Evolutionary conservation across 75 land plant genomes (phyloP).

Genomic region (Picea glauca): DNA sequence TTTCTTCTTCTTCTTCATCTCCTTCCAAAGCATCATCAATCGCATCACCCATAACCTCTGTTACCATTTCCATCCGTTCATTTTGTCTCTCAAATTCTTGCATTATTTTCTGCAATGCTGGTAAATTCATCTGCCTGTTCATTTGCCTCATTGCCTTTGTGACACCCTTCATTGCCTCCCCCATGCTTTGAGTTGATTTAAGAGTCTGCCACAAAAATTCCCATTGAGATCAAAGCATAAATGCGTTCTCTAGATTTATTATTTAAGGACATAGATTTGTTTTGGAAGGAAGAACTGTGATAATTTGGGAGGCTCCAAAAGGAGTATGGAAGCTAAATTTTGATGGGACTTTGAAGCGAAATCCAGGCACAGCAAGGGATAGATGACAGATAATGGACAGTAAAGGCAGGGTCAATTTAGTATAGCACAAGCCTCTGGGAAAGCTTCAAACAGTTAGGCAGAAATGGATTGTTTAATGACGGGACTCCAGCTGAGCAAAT

Average conservation of each 20-base stretch:
- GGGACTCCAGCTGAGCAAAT: no score
- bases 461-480: no score
- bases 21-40: slow-evolving; percentile 95
- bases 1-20: slow-evolving; percentile 94
- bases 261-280: no score
- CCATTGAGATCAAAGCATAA: not conserved
- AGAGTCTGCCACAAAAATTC: slow-evolving; percentile 48
- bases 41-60: slow-evolving; percentile 93
- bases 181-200: slow-evolving; percentile 98
- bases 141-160: slow-evolving; percentile 97
- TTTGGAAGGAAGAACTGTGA: not conserved
- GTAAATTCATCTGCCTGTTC: slow-evolving; percentile 96
- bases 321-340: not conserved
- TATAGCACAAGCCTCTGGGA: no score
- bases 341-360: no score
- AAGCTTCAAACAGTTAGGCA: no score
- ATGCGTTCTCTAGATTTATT: not conserved
- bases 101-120: slow-evolving; percentile 93
- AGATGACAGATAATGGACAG: no score
- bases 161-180: slow-evolving; percentile 98
- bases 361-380: no score
- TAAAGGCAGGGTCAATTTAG: no score
- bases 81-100: slow-evolving; percentile 89
- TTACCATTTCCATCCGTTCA: slow-evolving; percentile 88
- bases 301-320: not conserved